phyloP scores from a whole-genome alignment of 2,329 filamentous ascomycete genomes.

The Orbilia oligospora region DNA sequence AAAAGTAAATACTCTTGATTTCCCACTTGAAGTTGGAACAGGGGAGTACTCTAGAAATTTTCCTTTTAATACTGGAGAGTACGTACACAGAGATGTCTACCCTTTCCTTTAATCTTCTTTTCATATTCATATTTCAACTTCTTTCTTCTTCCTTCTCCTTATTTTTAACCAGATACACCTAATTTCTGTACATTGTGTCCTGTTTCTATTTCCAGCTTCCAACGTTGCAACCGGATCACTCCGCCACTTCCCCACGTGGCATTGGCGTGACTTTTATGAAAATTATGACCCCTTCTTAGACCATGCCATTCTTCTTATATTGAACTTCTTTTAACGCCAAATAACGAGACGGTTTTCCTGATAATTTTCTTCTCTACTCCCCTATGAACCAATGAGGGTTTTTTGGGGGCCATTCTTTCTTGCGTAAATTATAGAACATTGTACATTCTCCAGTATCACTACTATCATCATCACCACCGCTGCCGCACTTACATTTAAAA shows the following conservation, averaged over 20 bases:
- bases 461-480: constrained; percentile 9
- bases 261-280: constrained; percentile 28
- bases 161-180: constrained; percentile 18
- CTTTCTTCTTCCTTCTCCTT: constrained; percentile 8
- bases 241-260: constrained; percentile 15
- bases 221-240: constrained; percentile 29
- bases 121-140: constrained; percentile 13
- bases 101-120: constrained; percentile 9
- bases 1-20: constrained; percentile 25
- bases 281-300: constrained; percentile 41
- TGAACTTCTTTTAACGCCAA: constrained; percentile 5
- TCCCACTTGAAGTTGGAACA: constrained; percentile 9
- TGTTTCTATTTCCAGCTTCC: constrained; percentile 21
- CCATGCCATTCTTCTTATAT: constrained; percentile 21
- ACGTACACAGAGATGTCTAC: constrained; percentile 23
- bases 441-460: constrained; percentile 5
- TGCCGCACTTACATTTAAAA: constrained; percentile 28
- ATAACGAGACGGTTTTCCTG: constrained; percentile 17
- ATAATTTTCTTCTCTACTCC: constrained; percentile 15
- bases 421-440: constrained; percentile 51
- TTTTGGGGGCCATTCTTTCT: constrained; percentile 1
- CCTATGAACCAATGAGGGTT: background rate
- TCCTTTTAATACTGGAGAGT: constrained; percentile 23
- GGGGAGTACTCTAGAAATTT: constrained; percentile 3
- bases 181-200: constrained; percentile 22